Percentiles rank a stretch among this genome's conserved stretches.
phyloP scores from a whole-genome alignment of 768 basidiomycete species.

The Pisolithus orientalis region DNA sequence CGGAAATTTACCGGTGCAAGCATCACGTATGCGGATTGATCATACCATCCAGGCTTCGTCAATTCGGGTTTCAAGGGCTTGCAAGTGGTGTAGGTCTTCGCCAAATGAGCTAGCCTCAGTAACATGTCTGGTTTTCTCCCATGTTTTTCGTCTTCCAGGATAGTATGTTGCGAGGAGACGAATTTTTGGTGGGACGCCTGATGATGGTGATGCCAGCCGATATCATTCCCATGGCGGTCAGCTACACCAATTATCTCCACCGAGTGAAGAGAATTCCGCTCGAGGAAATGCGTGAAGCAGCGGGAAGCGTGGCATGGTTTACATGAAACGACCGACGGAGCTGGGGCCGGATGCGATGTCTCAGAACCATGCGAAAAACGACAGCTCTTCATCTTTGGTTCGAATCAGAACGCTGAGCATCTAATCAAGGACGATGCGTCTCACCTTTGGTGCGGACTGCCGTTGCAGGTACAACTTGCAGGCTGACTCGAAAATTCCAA shows the following conservation, averaged over 20 bases:
- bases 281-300: conserved; percentile 35
- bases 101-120: conserved; percentile 38
- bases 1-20: conserved; percentile 18
- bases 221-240: conserved; percentile 11
- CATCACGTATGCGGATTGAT: conserved; percentile 27
- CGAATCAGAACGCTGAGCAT: conserved; percentile 1
- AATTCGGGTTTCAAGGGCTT: conserved; percentile 37
- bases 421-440: background rate
- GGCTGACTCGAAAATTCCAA: conserved; percentile 30
- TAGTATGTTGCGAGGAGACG: conserved; percentile 2
- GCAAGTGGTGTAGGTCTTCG: conserved; percentile 43
- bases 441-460: conserved; percentile 11
- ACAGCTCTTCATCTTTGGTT: conserved; percentile 15
- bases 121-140: conserved; percentile 30
- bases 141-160: conserved; percentile 28
- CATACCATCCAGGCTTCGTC: conserved; percentile 59
- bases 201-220: conserved; percentile 33
- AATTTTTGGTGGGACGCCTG: conserved; percentile 12
- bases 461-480: conserved; percentile 18
- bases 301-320: conserved; percentile 28
- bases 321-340: conserved; percentile 27
- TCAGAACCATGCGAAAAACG: conserved; percentile 6
- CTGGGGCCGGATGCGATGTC: conserved; percentile 11
- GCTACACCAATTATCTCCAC: conserved; percentile 28
- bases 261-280: conserved; percentile 29